Conservation (phyloP, 495 filamentous ascomycete genomes). For the Neurospora terricola region DNA sequence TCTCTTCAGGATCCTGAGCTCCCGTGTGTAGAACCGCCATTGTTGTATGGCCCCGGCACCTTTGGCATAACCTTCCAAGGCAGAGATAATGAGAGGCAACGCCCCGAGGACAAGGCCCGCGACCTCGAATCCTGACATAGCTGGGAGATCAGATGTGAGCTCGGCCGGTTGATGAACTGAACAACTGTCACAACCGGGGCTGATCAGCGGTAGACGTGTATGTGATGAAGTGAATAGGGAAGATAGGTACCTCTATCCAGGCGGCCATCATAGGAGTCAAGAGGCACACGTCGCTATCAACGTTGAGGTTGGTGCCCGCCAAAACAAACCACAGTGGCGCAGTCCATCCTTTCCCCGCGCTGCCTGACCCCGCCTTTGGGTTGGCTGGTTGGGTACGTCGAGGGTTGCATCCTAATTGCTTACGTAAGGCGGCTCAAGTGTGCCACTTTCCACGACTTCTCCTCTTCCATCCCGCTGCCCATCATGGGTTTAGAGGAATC, state of each 20-base stretch:
- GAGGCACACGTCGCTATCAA: not conserved
- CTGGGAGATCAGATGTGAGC: not conserved
- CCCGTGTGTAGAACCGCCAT: constrained; percentile 16
- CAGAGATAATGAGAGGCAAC: constrained; percentile 30
- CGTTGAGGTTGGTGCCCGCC: not conserved
- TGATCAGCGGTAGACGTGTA: not conserved
- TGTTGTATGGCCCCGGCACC: constrained; percentile 17
- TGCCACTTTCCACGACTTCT: not conserved
- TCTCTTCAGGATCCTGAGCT: constrained; percentile 22
- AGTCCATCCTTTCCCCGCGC: not conserved
- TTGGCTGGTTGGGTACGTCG: too few species aligned
- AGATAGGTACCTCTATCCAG: too few species aligned
- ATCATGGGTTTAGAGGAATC: not conserved
- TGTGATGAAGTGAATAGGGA: not conserved
- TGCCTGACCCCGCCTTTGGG: not conserved
- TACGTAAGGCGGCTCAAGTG: not conserved
- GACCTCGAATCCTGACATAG: constrained; percentile 35
- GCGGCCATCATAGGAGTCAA: not conserved
- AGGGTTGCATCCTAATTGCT: not conserved
- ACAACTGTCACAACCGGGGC: not conserved
- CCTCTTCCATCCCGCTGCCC: not conserved
- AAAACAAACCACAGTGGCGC: not conserved
- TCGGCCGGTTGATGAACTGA: not conserved
- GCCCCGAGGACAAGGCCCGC: constrained; percentile 32
- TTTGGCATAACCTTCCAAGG: constrained; percentile 27